Evolutionary conservation across 2,329 filamentous ascomycete species (phyloP).

Genomic region (Penicillium sp.): DNA sequence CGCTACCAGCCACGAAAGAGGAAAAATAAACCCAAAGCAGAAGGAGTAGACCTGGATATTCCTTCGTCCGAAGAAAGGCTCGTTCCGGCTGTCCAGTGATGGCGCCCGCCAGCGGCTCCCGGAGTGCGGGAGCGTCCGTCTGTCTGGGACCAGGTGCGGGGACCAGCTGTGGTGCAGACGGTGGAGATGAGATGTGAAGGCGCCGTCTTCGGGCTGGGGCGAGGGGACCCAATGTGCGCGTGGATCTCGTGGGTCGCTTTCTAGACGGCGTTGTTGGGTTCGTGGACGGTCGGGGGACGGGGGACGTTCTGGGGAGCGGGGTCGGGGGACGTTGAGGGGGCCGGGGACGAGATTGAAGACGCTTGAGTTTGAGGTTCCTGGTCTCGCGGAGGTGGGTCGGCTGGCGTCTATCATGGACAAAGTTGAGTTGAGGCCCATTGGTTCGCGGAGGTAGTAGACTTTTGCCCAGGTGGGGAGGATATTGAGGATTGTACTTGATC

Average conservation of each 20-base stretch:
- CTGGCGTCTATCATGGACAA: constrained; percentile 41
- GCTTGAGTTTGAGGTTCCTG: constrained; percentile 32
- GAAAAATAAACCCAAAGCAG: constrained; percentile 71
- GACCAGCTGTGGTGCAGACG: constrained; percentile 64
- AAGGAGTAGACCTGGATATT: constrained; percentile 75
- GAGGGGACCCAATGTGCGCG: constrained; percentile 43
- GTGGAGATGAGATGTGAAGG: constrained; percentile 33
- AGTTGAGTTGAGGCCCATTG: constrained; percentile 50
- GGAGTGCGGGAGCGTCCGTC: constrained; percentile 52
- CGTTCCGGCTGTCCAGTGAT: constrained; percentile 62
- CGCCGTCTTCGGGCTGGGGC: constrained; percentile 24
- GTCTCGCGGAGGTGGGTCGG: constrained; percentile 14
- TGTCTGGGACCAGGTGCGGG: constrained; percentile 65
- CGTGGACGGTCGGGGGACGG: constrained; percentile 5
- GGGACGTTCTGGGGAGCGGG: constrained; percentile 16
- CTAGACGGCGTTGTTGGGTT: constrained; percentile 23
- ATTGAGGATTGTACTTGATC: constrained; percentile 44
- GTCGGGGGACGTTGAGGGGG: constrained; percentile 27
- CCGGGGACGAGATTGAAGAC: constrained; percentile 32
- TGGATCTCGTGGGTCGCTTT: constrained; percentile 39
- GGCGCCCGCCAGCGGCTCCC: constrained; percentile 69
- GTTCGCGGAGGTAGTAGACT: constrained; percentile 66
- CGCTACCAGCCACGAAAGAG: constrained; percentile 76
- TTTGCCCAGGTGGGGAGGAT: constrained; percentile 50
- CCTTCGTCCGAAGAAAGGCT: constrained; percentile 59